These are phyloP conservation scores for Leccinum broughii DNA, from an alignment of 768 basidiomycete genomes.

Conservation along the genomic window DNA sequence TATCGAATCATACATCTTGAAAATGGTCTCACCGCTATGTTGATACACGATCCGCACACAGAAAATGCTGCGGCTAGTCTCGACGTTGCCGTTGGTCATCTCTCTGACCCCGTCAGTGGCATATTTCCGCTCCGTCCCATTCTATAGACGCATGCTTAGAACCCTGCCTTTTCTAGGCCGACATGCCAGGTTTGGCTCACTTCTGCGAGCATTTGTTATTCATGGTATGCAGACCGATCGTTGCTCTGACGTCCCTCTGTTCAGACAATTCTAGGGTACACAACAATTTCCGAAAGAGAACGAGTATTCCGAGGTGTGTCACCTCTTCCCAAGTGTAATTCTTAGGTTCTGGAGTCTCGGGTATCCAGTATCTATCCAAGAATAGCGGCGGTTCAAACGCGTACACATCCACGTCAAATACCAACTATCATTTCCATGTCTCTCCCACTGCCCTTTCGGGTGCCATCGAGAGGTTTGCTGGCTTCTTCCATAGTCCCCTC, in stretches of 20 bases:
- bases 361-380: slow-evolving; percentile 64
- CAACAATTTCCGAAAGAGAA: slow-evolving; percentile 88
- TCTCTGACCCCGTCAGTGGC: slow-evolving; percentile 81
- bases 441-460: slow-evolving; percentile 60
- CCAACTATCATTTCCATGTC: slow-evolving; percentile 84
- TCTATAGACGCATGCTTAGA: slow-evolving; percentile 1
- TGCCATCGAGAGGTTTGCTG: slow-evolving; percentile 75
- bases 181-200: slow-evolving; percentile 91
- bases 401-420: slow-evolving; percentile 88
- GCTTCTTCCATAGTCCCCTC: slow-evolving; percentile 92
- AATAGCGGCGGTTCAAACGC: slow-evolving; percentile 91
- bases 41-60: slow-evolving; percentile 81
- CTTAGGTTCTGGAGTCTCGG: neutral
- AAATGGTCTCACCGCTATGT: slow-evolving; percentile 84
- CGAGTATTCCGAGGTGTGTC: slow-evolving; percentile 81
- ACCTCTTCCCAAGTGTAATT: neutral
- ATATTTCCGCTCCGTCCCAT: neutral
- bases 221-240: slow-evolving; percentile 59
- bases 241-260: neutral
- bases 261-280: slow-evolving; percentile 56
- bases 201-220: slow-evolving; percentile 97
- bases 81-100: slow-evolving; percentile 92
- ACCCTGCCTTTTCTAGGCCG: slow-evolving; percentile 46
- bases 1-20: slow-evolving; percentile 82
- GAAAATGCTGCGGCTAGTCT: slow-evolving; percentile 96